Evolutionary conservation across 257 asterid species (phyloP).

Genomic region (Solanum tarijense): DNA sequence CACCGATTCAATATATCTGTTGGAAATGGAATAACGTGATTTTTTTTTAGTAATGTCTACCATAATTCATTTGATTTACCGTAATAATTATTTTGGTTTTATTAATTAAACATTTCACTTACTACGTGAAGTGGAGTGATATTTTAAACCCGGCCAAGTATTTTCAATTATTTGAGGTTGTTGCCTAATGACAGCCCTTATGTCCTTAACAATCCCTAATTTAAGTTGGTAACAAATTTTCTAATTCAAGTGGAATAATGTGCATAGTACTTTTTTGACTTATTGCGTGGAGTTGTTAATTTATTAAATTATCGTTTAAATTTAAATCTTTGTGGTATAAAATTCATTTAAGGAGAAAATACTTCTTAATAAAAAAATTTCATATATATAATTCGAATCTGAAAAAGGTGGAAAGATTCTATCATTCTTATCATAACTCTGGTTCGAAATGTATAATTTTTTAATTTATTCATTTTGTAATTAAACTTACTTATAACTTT

Average conservation of each 20-base stretch:
- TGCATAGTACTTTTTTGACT: neutral
- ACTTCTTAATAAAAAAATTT: neutral
- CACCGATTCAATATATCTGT: neutral
- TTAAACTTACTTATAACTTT: neutral
- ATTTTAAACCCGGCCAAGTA: neutral
- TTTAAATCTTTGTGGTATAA: neutral
- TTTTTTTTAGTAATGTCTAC: neutral
- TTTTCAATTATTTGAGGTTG: neutral
- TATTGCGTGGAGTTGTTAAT: neutral
- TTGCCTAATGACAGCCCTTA: neutral
- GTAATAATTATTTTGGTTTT: neutral
- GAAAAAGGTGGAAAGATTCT: neutral
- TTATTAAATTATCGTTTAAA: neutral
- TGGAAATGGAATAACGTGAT: neutral
- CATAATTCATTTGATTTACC: neutral
- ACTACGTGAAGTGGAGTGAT: neutral
- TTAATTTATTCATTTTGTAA: neutral
- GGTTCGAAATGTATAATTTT: neutral
- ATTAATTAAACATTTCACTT: neutral
- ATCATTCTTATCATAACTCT: neutral
- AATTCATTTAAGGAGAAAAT: neutral
- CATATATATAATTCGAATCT: neutral
- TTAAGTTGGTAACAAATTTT: neutral
- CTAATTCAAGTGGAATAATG: neutral
- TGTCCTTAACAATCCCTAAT: neutral